Evolutionary conservation across 2,329 filamentous ascomycete genomes (phyloP).

Genomic region (Magnaporthales sp.): DNA sequence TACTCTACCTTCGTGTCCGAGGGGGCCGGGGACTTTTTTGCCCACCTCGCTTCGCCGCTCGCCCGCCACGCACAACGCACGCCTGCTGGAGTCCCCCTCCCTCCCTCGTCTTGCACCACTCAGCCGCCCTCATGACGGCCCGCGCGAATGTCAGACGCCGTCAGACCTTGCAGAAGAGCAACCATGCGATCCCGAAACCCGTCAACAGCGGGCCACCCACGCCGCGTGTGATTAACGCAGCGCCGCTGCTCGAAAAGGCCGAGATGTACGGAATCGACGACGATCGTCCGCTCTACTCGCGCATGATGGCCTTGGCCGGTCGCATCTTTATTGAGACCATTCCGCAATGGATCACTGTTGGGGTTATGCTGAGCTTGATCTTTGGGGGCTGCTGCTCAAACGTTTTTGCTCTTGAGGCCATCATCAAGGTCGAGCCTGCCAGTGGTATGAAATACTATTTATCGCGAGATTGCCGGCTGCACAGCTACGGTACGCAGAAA

Average conservation of each 20-base stretch:
- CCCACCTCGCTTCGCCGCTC: slow-evolving; percentile 1
- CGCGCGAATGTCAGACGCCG: slow-evolving; percentile 32
- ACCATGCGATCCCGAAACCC: slow-evolving; percentile 20
- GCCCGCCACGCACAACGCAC: not conserved
- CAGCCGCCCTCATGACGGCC: slow-evolving; percentile 30
- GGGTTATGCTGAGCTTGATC: slow-evolving; percentile 71
- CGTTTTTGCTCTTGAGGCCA: slow-evolving; percentile 94
- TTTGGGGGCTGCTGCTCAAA: slow-evolving; percentile 65
- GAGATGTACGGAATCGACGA: slow-evolving; percentile 47
- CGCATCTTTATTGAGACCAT: slow-evolving; percentile 49
- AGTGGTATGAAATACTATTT: slow-evolving; percentile 49
- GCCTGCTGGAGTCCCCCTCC: not conserved
- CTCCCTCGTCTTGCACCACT: not conserved
- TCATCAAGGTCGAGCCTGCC: slow-evolving; percentile 83
- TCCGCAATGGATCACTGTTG: slow-evolving; percentile 53
- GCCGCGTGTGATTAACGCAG: slow-evolving; percentile 45
- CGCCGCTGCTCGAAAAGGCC: slow-evolving; percentile 43
- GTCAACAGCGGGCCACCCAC: slow-evolving; percentile 19
- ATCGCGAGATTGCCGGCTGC: not conserved
- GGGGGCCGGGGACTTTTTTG: not conserved
- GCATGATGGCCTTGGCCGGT: slow-evolving; percentile 39
- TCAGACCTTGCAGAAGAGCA: slow-evolving; percentile 27
- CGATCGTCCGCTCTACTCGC: slow-evolving; percentile 38
- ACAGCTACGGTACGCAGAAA: not conserved
- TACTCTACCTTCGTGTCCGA: not conserved